These are phyloP conservation scores for Selenicereus undatus DNA, from an alignment of 148 eudicot genomes.

Conservation along the genomic window DNA sequence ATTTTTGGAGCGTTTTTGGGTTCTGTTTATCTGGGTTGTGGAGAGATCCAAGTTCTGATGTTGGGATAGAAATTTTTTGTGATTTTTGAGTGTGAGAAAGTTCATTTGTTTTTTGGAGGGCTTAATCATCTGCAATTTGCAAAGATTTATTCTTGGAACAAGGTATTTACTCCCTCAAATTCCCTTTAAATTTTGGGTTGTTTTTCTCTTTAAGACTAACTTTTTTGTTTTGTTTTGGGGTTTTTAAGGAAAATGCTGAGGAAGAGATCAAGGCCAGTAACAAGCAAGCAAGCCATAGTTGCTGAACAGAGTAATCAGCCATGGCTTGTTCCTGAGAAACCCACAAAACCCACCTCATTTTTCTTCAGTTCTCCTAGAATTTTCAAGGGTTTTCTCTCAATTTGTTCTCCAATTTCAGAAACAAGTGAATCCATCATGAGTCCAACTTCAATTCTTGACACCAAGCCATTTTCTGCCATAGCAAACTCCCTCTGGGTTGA, in stretches of 20 bases:
- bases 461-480: constrained; percentile 32
- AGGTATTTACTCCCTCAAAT: constrained; percentile 10
- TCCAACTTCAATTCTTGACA: constrained; percentile 72
- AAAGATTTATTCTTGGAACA: constrained; percentile 26
- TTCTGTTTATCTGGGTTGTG: constrained; percentile 9
- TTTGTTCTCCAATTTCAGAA: constrained; percentile 14
- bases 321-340: constrained; percentile 43
- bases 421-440: constrained; percentile 36
- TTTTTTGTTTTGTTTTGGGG: not conserved
- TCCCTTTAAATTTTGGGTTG: not conserved
- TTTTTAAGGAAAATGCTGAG: constrained; percentile 51
- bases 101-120: not conserved
- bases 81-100: constrained; percentile 10
- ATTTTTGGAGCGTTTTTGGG: not conserved
- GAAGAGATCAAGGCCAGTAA: constrained; percentile 64
- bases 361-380: constrained; percentile 54
- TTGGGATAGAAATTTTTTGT: not conserved
- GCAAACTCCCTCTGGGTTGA: constrained; percentile 34
- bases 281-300: constrained; percentile 44
- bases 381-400: constrained; percentile 41
- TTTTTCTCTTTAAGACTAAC: not conserved
- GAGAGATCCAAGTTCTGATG: constrained; percentile 30
- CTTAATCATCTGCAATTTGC: constrained; percentile 3
- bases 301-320: constrained; percentile 42
- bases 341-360: constrained; percentile 49